Evolutionary conservation across 2,329 filamentous ascomycete genomes (phyloP), one percentile per base, ranked within the genome.

Genomic region (Monilinia fructicola): DNA sequence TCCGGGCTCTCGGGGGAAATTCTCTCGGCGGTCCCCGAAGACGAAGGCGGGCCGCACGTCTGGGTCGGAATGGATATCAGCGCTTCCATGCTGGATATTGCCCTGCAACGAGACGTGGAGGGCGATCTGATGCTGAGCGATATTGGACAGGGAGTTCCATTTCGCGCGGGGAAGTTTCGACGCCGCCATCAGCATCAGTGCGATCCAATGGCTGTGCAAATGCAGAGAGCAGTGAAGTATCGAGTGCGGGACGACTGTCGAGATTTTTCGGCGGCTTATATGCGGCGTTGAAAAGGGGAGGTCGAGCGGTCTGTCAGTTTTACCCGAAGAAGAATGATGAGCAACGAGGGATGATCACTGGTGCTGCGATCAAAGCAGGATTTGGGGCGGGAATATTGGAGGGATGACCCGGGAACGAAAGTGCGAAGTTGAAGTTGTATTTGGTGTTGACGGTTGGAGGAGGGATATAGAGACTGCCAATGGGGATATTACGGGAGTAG

Each of bases 191-290:
- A 93, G 89, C 75, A 98, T 99, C 76, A 92, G 88, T 72, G 95
- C 95, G 0, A 90, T 99, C n/a, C 95, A 99, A 78, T 99, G 95
- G 95, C 83, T 99, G 40, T 99, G 95, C 78, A 98, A 98, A 97
- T 78, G 95, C 94, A 52, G 95, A 98, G 78, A 91, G 86, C 68
- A 91, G 87, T 75, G 92, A 96, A 60, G 93, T 95, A 0, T 91
- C 86, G 0, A 90, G 93, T 0, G 85, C 90, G 38, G 92, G 90
- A 0, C 82, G 95, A 7, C 79, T 99, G 35, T 85, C 86, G 5
- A 83, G 94, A 54, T 99, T 99, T 76, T 99, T 99, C 78, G 92
- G 96, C 74, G 92, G 93, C 0, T 79, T 99, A 1, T 99, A 98
- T 78, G 90, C 92, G 0, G 88, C 88, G 68, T 80, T 99, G 69